Base-by-base conservation (phyloP, 345 rosid species). In the Raphanus raphanistrum region DNA sequence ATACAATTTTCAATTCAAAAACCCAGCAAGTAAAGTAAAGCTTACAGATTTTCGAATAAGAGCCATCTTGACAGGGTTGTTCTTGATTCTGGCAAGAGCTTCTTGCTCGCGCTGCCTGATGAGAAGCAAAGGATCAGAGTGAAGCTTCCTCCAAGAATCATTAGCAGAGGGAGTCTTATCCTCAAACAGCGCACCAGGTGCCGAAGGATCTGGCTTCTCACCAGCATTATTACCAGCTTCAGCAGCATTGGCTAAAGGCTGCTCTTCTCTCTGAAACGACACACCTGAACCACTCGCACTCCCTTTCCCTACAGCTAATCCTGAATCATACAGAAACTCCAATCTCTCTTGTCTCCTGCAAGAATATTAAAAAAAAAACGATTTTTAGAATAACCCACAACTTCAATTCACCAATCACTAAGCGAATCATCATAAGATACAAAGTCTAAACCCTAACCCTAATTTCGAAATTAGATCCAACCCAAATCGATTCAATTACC, bases 81-180 rank as follows among this genome's bases (percentile, higher is more conserved):
- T 95, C 86, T 92, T 91, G 79, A 95, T 80, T n/a, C 89, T 92
- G 4, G 98, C 90, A 63, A 92, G 90, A 0, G 99, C 96, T 76
- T 95, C 98, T 66, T 92, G 99, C 82, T 95, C 99, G 0, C 93
- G 91, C 83, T 91, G 95, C 67, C 96, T 90, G 81, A 93, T 92
- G 85, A 95, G 66, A 78, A 95, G 95, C 81, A 95, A 75, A 28
- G 99, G 99, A 72, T 91, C 98, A 0, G 98, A 87, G 78, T 95
- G 98, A 66, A 92, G 92, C 76, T 90, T 92, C 77, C 99, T 91
- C 98, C 97, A 93, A 0, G 98, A 60, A 71, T 95, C 99, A 43
- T 92, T 85, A 12, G 98, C 92, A 9, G 98, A 90, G 6, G 80
- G 83, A 17, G 90, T 85, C 81, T 95, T 95, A 12, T 92, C 97